Percentiles rank a stretch among this genome's conserved stretches.
Evolutionary conservation across 768 basidiomycete genomes (phyloP).

Genomic region (Cystofilobasidium macerans): DNA sequence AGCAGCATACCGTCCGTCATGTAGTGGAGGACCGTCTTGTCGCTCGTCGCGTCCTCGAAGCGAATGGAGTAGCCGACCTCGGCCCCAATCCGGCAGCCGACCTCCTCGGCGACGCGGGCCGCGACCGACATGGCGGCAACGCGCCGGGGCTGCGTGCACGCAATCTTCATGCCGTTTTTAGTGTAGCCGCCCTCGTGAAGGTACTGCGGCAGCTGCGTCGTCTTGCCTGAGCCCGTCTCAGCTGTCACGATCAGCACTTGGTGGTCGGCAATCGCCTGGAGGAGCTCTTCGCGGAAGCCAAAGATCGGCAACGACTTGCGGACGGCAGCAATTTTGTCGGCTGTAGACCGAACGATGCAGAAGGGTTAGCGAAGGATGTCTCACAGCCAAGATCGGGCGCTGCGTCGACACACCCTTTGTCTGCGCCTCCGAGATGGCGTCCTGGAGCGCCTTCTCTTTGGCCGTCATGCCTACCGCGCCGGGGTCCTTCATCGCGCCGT

Average conservation of each 20-base stretch:
- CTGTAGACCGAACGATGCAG: slow-evolving; percentile 40
- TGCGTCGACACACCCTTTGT: slow-evolving; percentile 54
- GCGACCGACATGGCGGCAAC: slow-evolving; percentile 99
- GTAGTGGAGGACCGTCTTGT: slow-evolving; percentile 97
- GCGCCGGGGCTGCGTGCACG: slow-evolving; percentile 94
- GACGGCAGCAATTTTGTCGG: slow-evolving; percentile 80
- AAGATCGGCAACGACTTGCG: slow-evolving; percentile 90
- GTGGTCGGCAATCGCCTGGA: slow-evolving; percentile 77
- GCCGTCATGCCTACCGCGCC: slow-evolving; percentile 62
- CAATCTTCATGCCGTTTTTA: slow-evolving; percentile 70
- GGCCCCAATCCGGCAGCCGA: slow-evolving; percentile 91
- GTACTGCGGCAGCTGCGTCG: slow-evolving; percentile 95
- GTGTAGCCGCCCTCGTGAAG: slow-evolving; percentile 96
- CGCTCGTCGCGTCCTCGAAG: slow-evolving; percentile 98
- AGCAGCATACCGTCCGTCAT: slow-evolving; percentile 99
- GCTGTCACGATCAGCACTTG: slow-evolving; percentile 96
- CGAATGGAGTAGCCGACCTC: slow-evolving; percentile 99
- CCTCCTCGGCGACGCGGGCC: slow-evolving; percentile 96
- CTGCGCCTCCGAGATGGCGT: slow-evolving; percentile 84
- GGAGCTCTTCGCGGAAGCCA: slow-evolving; percentile 71
- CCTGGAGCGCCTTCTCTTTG: slow-evolving; percentile 71
- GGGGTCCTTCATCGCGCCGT: slow-evolving; percentile 45
- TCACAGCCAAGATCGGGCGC: not conserved
- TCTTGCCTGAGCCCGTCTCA: slow-evolving; percentile 98
- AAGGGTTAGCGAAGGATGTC: not conserved